A percentile compares a stretch with the other conserved stretches of the same genome.
These are phyloP conservation scores for Xylaria grammica DNA, from an alignment of 495 filamentous ascomycete species.

Conservation along the genomic window DNA sequence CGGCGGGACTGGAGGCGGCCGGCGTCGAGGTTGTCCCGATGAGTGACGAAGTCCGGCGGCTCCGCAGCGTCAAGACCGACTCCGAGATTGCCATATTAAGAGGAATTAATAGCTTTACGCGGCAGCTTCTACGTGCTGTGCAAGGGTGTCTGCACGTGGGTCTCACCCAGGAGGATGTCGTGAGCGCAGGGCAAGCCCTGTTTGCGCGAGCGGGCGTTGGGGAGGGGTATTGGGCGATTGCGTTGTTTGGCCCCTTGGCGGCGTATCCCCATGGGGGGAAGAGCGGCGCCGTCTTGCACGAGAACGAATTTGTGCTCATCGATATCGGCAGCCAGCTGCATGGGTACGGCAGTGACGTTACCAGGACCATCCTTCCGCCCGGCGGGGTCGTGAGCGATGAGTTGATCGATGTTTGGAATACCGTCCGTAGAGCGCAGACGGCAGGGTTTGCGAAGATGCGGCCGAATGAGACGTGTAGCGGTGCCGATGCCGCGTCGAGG, in stretches of 20 bases:
- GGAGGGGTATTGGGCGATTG: slow-evolving; percentile 33
- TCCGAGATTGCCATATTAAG: slow-evolving; percentile 30
- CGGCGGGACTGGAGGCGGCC: slow-evolving; percentile 28
- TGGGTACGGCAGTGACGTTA: slow-evolving; percentile 39
- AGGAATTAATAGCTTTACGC: slow-evolving; percentile 35
- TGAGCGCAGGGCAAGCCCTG: slow-evolving; percentile 23
- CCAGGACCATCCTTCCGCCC: slow-evolving; percentile 31
- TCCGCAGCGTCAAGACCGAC: slow-evolving; percentile 34
- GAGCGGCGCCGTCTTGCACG: slow-evolving; percentile 24
- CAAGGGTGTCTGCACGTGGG: slow-evolving; percentile 35
- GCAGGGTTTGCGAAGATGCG: slow-evolving; percentile 29
- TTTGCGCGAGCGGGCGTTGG: slow-evolving; percentile 32
- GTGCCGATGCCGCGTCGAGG: slow-evolving; percentile 32
- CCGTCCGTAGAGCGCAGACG: slow-evolving; percentile 28
- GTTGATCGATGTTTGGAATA: slow-evolving; percentile 33
- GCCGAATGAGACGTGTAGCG: slow-evolving; percentile 28
- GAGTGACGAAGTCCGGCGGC: slow-evolving; percentile 24
- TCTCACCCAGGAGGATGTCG: slow-evolving; percentile 32
- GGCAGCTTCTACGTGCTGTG: slow-evolving; percentile 28
- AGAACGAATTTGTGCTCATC: slow-evolving; percentile 36
- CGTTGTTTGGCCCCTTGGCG: slow-evolving; percentile 35
- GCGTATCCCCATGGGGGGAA: slow-evolving; percentile 35
- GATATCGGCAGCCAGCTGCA: slow-evolving; percentile 37
- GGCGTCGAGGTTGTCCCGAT: slow-evolving; percentile 32
- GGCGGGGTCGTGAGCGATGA: slow-evolving; percentile 24